Conservation (phyloP, 2,329 filamentous ascomycete genomes). For the Fusarium nanum region DNA sequence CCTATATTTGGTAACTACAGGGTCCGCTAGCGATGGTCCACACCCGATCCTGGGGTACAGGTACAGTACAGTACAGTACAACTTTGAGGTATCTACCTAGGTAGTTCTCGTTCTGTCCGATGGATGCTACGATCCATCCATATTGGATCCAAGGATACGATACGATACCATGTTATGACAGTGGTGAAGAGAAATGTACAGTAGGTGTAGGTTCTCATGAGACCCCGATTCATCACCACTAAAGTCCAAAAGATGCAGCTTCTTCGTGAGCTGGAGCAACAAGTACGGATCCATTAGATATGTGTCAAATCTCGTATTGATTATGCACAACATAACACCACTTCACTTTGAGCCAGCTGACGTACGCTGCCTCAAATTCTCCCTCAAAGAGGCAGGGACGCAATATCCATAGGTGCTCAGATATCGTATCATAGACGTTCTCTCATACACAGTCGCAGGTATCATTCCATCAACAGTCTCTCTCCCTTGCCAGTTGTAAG, state of each 20-base stretch:
- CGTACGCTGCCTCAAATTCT: not conserved
- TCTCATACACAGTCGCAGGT: not conserved
- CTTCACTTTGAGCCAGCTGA: slow-evolving; percentile 10
- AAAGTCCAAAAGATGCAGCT: not conserved
- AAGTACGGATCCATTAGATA: not conserved
- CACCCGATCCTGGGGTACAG: slow-evolving; percentile 17
- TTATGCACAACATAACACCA: slow-evolving; percentile 12
- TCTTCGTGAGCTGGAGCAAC: not conserved
- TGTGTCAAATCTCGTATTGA: slow-evolving; percentile 22
- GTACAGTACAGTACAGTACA: not conserved
- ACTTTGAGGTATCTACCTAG: no score
- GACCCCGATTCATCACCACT: not conserved
- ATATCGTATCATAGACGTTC: not conserved
- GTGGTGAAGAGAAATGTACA: not conserved
- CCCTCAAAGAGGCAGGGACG: not conserved
- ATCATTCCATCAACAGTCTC: not conserved
- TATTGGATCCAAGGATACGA: not conserved
- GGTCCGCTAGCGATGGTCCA: slow-evolving; percentile 9
- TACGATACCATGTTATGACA: not conserved
- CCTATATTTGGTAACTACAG: slow-evolving; percentile 34
- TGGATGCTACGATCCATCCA: not conserved
- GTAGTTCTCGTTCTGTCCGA: not conserved
- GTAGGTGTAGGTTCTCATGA: not conserved
- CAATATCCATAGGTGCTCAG: not conserved
- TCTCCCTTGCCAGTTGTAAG: not conserved